Conservation (phyloP, 1,284 basidiomycete species). For the Rhodotorula sp. region DNA sequence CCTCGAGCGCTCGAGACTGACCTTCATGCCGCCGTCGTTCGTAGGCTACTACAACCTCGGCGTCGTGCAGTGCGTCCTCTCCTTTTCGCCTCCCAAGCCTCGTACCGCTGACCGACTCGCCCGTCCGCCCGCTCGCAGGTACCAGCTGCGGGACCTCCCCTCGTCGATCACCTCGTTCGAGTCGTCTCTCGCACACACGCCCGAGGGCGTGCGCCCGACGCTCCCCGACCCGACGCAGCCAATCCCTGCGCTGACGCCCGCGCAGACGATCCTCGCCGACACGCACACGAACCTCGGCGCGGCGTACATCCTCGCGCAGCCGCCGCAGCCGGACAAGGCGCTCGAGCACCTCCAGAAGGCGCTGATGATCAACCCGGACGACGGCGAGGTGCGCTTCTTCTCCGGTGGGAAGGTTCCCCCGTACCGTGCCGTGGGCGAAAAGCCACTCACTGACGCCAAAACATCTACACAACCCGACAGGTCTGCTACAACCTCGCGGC, state of each 20-base stretch:
- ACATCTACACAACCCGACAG: not conserved
- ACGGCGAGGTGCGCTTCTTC: slow-evolving; percentile 32
- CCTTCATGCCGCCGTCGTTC: not conserved
- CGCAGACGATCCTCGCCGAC: slow-evolving; percentile 36
- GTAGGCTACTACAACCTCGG: slow-evolving; percentile 43
- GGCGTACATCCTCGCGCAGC: slow-evolving; percentile 37
- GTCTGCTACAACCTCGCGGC: slow-evolving; percentile 42
- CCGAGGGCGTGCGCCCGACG: slow-evolving; percentile 10
- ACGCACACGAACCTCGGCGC: slow-evolving; percentile 43
- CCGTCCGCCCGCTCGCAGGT: slow-evolving; percentile 21
- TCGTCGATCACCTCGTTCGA: slow-evolving; percentile 37
- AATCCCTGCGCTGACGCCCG: slow-evolving; percentile 27
- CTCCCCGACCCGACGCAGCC: slow-evolving; percentile 19
- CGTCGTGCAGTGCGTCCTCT: slow-evolving; percentile 36
- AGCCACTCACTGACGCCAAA: too few relatives aligned
- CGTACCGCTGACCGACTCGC: too few relatives aligned
- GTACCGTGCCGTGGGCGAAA: too few relatives aligned
- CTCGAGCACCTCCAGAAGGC: slow-evolving; percentile 41
- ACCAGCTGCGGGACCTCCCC: slow-evolving; percentile 31
- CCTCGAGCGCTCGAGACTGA: too few relatives aligned
- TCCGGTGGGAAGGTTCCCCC: too few relatives aligned
- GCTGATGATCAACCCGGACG: slow-evolving; percentile 41
- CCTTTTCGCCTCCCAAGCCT: not conserved
- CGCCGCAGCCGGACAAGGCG: slow-evolving; percentile 38
- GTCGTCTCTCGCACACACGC: slow-evolving; percentile 25